phyloP scores from a whole-genome alignment of 495 filamentous ascomycete species.

The Podospora conica region DNA sequence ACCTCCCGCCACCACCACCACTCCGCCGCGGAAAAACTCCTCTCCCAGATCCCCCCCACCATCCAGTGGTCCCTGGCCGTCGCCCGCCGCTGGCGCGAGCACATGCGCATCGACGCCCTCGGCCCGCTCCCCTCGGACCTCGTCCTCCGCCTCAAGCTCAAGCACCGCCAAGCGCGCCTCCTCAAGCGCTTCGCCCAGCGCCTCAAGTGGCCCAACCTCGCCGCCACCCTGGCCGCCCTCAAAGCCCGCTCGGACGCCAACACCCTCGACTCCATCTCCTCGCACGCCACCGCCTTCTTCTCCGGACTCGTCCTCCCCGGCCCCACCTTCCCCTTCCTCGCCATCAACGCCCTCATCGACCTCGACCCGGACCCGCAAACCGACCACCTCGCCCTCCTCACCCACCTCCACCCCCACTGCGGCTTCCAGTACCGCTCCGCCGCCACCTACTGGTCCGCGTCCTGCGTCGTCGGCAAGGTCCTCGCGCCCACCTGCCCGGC shows the following conservation, averaged over 20 bases:
- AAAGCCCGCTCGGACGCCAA: conserved; percentile 49
- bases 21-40: conserved; percentile 49
- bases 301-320: conserved; percentile 63
- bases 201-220: conserved; percentile 69
- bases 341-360: conserved; percentile 68
- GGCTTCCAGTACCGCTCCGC: conserved; percentile 66
- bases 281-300: conserved; percentile 66
- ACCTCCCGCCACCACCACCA: conserved; percentile 47
- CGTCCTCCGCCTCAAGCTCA: conserved; percentile 53
- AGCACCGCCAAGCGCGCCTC: conserved; percentile 53
- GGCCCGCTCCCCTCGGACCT: conserved; percentile 39
- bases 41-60: conserved; percentile 54
- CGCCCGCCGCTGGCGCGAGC: conserved; percentile 61
- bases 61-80: conserved; percentile 65
- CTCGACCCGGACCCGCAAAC: conserved; percentile 57
- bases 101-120: conserved; percentile 52
- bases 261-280: conserved; percentile 53
- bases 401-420: conserved; percentile 53
- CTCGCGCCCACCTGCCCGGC: conserved; percentile 68
- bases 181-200: conserved; percentile 59
- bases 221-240: conserved; percentile 52
- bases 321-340: conserved; percentile 60
- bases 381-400: conserved; percentile 53
- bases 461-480: conserved; percentile 66
- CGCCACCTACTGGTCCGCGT: conserved; percentile 64